Evolutionary conservation across 2,329 filamentous ascomycete genomes (phyloP).

Genomic region (Colletotrichum phormii): DNA sequence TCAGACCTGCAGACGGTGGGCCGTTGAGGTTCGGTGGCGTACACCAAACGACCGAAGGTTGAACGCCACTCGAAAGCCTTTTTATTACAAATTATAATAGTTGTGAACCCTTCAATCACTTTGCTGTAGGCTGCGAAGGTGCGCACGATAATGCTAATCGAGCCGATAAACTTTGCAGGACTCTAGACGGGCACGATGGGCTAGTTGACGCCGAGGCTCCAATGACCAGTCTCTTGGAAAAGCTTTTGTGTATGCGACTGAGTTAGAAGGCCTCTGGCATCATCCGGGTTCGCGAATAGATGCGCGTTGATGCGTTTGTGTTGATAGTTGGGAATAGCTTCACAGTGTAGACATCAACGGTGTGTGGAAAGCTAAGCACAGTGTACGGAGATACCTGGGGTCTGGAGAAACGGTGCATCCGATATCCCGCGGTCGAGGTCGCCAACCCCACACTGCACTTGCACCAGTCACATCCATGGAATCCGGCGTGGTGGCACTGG

Average conservation of each 20-base stretch:
- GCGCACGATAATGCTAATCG: too few species aligned
- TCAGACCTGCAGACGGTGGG: not conserved
- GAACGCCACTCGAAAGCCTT: not conserved
- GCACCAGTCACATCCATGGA: slow-evolving; percentile 18
- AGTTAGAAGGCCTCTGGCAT: too few species aligned
- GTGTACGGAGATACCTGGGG: not conserved
- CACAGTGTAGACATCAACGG: not conserved
- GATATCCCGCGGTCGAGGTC: not conserved
- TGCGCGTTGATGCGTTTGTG: not conserved
- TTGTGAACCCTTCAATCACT: too few species aligned
- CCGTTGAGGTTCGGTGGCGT: not conserved
- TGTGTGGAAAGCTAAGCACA: rapidly evolving
- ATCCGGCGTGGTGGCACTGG: slow-evolving; percentile 19
- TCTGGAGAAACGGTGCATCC: slow-evolving; percentile 29
- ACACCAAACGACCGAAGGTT: not conserved
- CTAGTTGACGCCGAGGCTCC: not conserved
- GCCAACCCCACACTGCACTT: not conserved
- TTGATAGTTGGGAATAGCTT: not conserved
- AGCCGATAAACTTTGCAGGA: not conserved
- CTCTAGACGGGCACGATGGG: not conserved
- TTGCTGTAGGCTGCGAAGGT: too few species aligned
- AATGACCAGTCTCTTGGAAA: too few species aligned
- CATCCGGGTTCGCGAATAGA: too few species aligned
- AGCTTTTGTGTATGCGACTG: too few species aligned
- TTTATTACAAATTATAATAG: too few species aligned